Conservation (phyloP, 2,329 filamentous ascomycete genomes). For the Penicillium glabrum region DNA sequence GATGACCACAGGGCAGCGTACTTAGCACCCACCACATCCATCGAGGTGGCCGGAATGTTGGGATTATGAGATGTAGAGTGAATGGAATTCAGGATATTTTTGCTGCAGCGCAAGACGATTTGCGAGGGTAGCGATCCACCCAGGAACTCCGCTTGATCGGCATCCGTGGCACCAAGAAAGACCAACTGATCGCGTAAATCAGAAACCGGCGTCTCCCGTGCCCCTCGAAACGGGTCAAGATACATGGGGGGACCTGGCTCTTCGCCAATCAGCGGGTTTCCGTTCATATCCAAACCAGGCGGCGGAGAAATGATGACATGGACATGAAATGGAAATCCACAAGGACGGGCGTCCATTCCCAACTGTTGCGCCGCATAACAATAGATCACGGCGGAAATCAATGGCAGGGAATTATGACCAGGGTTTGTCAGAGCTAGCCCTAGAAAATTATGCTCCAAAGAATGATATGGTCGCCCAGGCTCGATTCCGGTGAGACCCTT, state of each 20-base stretch:
- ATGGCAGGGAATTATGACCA: conserved; percentile 75
- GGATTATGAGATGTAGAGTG: conserved; percentile 49
- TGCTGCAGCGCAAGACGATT: conserved; percentile 72
- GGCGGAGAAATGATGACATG: conserved; percentile 72
- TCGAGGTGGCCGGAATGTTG: conserved; percentile 28
- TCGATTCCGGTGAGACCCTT: conserved; percentile 70
- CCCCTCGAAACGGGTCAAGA: conserved; percentile 75
- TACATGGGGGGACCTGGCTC: conserved; percentile 63
- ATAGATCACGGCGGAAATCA: conserved; percentile 85
- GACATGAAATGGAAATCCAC: conserved; percentile 81
- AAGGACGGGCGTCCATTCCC: conserved; percentile 74
- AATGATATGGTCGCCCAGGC: conserved; percentile 70
- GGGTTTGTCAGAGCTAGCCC: conserved; percentile 73
- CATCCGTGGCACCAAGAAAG: conserved; percentile 47
- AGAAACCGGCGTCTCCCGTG: conserved; percentile 63
- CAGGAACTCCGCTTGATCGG: conserved; percentile 55
- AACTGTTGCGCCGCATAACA: conserved; percentile 74
- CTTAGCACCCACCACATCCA: conserved; percentile 61
- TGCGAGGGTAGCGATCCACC: conserved; percentile 63
- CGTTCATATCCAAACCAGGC: conserved; percentile 62
- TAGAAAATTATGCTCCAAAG: conserved; percentile 83
- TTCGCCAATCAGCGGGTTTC: conserved; percentile 24
- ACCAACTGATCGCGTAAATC: conserved; percentile 62
- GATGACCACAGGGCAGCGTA: conserved; percentile 75
- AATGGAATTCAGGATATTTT: conserved; percentile 77